Percentiles rank a stretch among this genome's conserved stretches.
Conservation (phyloP, 2,329 filamentous ascomycete species). For the Trichoderma oligosporum region DNA sequence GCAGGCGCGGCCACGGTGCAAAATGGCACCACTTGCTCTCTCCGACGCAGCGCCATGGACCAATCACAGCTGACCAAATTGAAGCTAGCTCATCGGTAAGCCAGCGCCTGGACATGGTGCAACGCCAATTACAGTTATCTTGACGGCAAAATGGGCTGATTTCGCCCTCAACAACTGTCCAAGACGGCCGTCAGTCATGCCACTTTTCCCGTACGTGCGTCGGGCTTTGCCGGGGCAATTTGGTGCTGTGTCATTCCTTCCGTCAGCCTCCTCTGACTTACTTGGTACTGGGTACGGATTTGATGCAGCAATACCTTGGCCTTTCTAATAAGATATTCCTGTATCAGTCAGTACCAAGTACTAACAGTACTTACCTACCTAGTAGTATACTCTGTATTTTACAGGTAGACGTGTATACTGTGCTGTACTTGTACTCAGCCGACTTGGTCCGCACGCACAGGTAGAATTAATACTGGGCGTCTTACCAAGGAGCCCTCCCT, state of each 20-base stretch:
- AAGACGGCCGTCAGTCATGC: constrained; percentile 18
- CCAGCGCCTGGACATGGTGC: constrained; percentile 15
- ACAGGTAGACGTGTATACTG: too few species aligned
- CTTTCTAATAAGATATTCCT: too few species aligned
- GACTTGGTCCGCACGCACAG: too few species aligned
- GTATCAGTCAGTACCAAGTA: too few species aligned
- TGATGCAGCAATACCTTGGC: background rate
- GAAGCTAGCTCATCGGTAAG: constrained; percentile 14
- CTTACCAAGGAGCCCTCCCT: too few species aligned
- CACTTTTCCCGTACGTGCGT: constrained; percentile 20
- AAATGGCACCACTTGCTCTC: constrained; percentile 20
- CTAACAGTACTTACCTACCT: too few species aligned
- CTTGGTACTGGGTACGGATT: background rate
- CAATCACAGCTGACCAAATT: constrained; percentile 13
- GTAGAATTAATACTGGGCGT: too few species aligned
- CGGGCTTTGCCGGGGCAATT: constrained; percentile 13
- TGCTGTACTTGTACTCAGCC: too few species aligned
- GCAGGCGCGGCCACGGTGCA: constrained; percentile 14
- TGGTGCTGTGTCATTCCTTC: constrained; percentile 8
- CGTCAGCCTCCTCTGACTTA: constrained; percentile 4
- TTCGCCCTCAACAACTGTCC: constrained; percentile 12
- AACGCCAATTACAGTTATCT: constrained; percentile 20
- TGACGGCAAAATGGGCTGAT: constrained; percentile 20
- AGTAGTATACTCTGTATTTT: too few species aligned
- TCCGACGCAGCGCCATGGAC: background rate